These are phyloP conservation scores for Phytophthora sansomeana DNA, from an alignment of 352 stramenopile genomes.

Conservation along the genomic window DNA sequence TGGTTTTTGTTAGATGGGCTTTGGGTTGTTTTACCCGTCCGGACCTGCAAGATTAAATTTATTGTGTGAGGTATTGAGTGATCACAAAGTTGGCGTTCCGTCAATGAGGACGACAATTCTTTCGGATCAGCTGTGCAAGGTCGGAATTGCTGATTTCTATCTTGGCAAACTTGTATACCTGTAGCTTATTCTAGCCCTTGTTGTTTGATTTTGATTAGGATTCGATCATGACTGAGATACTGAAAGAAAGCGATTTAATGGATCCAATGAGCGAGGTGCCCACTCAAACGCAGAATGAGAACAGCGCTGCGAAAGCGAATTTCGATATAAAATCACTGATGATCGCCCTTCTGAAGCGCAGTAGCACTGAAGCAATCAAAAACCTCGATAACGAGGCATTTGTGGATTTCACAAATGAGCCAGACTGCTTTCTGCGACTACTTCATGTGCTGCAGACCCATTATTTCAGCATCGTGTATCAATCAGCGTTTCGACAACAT, in stretches of 20 bases:
- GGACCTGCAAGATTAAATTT: constrained; percentile 13
- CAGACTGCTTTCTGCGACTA: constrained; percentile 44
- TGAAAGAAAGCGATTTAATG: constrained; percentile 14
- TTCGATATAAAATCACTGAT: constrained; percentile 31
- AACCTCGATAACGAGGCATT: constrained; percentile 32
- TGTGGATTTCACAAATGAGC: constrained; percentile 16
- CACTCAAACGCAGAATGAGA: constrained; percentile 10
- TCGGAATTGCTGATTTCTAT: constrained; percentile 12
- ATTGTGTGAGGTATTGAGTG: constrained; percentile 31
- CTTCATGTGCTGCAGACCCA: constrained; percentile 53
- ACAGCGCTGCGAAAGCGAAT: constrained; percentile 1
- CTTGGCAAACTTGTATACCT: background rate
- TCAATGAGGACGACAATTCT: constrained; percentile 41
- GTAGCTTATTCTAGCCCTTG: constrained; percentile 1
- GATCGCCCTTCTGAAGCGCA: constrained; percentile 32
- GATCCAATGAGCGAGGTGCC: background rate
- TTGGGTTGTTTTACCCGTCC: constrained; percentile 55
- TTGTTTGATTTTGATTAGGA: constrained; percentile 18
- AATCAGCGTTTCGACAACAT: constrained; percentile 1
- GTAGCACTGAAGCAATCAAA: constrained; percentile 28
- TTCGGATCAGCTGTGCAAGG: constrained; percentile 33
- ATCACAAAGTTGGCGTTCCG: constrained; percentile 12
- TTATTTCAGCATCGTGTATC: constrained; percentile 44
- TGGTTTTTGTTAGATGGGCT: constrained; percentile 50
- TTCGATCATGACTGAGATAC: constrained; percentile 37